These are phyloP conservation scores for Cylindrotheca closterium DNA, from an alignment of 108 stramenopile genomes.

Conservation along the genomic window DNA sequence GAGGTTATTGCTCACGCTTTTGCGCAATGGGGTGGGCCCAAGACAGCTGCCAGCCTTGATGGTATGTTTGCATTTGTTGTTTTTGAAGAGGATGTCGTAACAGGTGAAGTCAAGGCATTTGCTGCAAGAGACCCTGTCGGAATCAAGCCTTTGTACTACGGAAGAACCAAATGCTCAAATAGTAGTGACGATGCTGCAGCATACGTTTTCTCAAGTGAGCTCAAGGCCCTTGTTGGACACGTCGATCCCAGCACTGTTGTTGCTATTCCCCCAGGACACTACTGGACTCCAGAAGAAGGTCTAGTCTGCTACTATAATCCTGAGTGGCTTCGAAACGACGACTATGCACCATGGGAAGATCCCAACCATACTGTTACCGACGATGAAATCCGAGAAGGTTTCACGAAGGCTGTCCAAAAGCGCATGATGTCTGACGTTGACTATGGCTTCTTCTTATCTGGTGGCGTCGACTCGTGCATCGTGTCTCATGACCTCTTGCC, in stretches of 20 bases:
- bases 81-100: slow-evolving; percentile 47
- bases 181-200: slow-evolving; percentile 25
- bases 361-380: slow-evolving; percentile 36
- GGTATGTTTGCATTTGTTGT: slow-evolving; percentile 83
- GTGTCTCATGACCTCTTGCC: slow-evolving; percentile 63
- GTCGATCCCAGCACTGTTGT: slow-evolving; percentile 48
- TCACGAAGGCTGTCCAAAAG: slow-evolving; percentile 57
- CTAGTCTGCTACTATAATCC: slow-evolving; percentile 65
- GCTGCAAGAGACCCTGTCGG: slow-evolving; percentile 73
- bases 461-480: slow-evolving; percentile 77
- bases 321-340: slow-evolving; percentile 62
- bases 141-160: slow-evolving; percentile 80
- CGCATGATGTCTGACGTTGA: slow-evolving; percentile 82
- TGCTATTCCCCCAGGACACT: slow-evolving; percentile 70
- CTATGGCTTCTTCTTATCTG: slow-evolving; percentile 71
- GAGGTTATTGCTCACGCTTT: slow-evolving; percentile 76
- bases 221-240: slow-evolving; percentile 75
- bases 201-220: slow-evolving; percentile 55
- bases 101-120: slow-evolving; percentile 47
- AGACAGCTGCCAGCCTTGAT: slow-evolving; percentile 51
- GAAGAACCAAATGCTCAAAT: slow-evolving; percentile 30
- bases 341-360: slow-evolving; percentile 66
- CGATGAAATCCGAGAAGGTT: slow-evolving; percentile 63
- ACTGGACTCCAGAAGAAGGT: slow-evolving; percentile 71
- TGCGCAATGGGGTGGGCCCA: slow-evolving; percentile 49